Percentiles rank a stretch among this genome's conserved stretches.
Conservation (phyloP, 345 rosid species). For the Gossypium ekmanianum region DNA sequence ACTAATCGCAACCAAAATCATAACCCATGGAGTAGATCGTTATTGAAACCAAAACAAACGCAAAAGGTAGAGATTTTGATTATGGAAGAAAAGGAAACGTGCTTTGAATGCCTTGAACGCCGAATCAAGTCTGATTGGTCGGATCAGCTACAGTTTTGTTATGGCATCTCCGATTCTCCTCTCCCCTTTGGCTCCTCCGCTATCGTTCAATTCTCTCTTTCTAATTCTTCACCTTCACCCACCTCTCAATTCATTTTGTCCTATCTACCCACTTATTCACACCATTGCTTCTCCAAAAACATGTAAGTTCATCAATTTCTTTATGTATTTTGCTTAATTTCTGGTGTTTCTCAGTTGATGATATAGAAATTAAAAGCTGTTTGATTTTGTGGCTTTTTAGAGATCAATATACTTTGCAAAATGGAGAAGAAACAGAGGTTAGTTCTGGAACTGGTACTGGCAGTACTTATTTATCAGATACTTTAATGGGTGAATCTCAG, state of each 20-base stretch:
- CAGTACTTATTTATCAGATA: constrained; percentile 3
- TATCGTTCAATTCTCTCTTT: constrained; percentile 51
- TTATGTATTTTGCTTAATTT: neutral
- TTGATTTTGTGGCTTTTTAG: constrained; percentile 29
- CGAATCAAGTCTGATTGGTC: constrained; percentile 68
- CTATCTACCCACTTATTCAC: constrained; percentile 36
- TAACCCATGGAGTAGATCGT: neutral
- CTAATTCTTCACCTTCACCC: constrained; percentile 25
- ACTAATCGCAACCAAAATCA: neutral
- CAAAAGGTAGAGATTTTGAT: neutral
- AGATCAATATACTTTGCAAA: constrained; percentile 31
- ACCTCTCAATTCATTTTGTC: constrained; percentile 51
- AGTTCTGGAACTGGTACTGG: constrained; percentile 10
- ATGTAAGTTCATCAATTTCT: constrained; percentile 38
- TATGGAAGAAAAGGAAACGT: constrained; percentile 27
- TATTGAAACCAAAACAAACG: neutral
- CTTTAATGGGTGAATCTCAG: constrained; percentile 23
- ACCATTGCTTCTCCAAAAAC: constrained; percentile 52
- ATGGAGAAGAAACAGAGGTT: constrained; percentile 23
- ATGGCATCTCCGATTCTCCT: constrained; percentile 65
- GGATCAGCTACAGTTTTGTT: constrained; percentile 47
- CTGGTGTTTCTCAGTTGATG: neutral
- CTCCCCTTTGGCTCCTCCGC: constrained; percentile 76
- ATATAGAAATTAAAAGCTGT: neutral
- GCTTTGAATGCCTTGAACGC: constrained; percentile 74